phyloP scores from a whole-genome alignment of 2,329 filamentous ascomycete species.

The Ophiocordyceps camponoti-leonardi region DNA sequence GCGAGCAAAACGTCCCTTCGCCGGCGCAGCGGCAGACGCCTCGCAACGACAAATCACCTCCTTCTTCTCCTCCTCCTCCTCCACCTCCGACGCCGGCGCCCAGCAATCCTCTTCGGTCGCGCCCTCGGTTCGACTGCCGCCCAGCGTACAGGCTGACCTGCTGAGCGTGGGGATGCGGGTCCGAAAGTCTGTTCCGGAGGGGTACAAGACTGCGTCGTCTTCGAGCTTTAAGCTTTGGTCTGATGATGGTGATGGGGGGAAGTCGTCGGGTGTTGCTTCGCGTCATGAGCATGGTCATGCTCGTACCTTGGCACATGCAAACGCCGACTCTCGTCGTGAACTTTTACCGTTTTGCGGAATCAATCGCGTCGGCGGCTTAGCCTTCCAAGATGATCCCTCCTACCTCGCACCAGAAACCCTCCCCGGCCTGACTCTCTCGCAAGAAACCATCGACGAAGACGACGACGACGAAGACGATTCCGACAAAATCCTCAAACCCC shows the following conservation, averaged over 20 bases:
- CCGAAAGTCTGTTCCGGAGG: constrained; percentile 81
- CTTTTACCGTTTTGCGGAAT: constrained; percentile 69
- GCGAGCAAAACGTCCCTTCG: constrained; percentile 43
- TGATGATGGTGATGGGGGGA: constrained; percentile 7
- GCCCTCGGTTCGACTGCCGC: constrained; percentile 34
- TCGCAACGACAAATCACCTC: constrained; percentile 46
- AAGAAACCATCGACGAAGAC: constrained; percentile 27
- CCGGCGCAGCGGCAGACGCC: constrained; percentile 39
- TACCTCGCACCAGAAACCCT: constrained; percentile 20
- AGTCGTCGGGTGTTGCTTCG: no score
- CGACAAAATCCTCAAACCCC: not conserved
- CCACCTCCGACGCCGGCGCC: constrained; percentile 13
- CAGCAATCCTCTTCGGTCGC: constrained; percentile 13
- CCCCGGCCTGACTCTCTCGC: constrained; percentile 35
- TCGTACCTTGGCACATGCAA: constrained; percentile 1
- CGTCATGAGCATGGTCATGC: not conserved
- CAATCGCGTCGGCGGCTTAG: constrained; percentile 54
- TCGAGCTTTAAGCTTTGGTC: constrained; percentile 37
- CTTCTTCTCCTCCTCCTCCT: constrained; percentile 31
- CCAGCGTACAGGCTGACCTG: constrained; percentile 61
- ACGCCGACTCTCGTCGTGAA: constrained; percentile 30
- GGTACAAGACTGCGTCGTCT: constrained; percentile 62
- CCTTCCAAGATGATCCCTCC: constrained; percentile 32
- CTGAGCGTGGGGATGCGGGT: constrained; percentile 87
- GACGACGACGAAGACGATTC: constrained; percentile 9